Evolutionary conservation across 202 grass and related monocot genomes (phyloP).

Genomic region (Tripidium arundinaceum): DNA sequence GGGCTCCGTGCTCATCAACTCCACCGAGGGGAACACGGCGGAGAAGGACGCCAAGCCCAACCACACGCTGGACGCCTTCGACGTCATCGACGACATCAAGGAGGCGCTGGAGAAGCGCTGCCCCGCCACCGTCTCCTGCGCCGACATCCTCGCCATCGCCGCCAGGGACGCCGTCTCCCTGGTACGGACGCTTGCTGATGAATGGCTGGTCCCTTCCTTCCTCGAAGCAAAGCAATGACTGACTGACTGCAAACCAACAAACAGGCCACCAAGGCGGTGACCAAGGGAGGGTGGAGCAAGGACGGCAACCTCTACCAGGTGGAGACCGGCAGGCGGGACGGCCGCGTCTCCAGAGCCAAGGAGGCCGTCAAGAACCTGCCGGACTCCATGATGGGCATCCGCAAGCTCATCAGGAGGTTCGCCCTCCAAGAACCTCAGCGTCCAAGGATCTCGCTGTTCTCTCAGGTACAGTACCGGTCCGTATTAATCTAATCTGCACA

Average conservation of each 20-base stretch:
- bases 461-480: slow-evolving; percentile 43
- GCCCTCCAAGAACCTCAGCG: slow-evolving; percentile 37
- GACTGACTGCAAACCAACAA: background rate
- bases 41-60: slow-evolving; percentile 89
- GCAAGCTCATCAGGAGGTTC: slow-evolving; percentile 35
- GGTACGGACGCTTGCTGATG: too few relatives aligned
- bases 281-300: slow-evolving; percentile 44
- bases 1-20: slow-evolving; percentile 77
- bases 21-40: slow-evolving; percentile 40
- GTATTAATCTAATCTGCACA: too few relatives aligned
- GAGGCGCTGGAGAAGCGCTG: slow-evolving; percentile 35
- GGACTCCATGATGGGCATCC: slow-evolving; percentile 38
- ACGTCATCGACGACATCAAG: slow-evolving; percentile 53
- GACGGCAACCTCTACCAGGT: slow-evolving; percentile 53
- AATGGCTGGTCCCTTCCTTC: too few relatives aligned
- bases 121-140: slow-evolving; percentile 57
- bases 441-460: slow-evolving; percentile 53
- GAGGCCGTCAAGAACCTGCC: slow-evolving; percentile 42
- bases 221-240: background rate
- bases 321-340: slow-evolving; percentile 47
- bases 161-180: slow-evolving; percentile 64
- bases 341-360: slow-evolving; percentile 26
- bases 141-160: slow-evolving; percentile 59
- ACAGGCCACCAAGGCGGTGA: slow-evolving; percentile 47
- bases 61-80: slow-evolving; percentile 53